Evolutionary conservation across 2,329 filamentous ascomycete genomes (phyloP).

Genomic region (Trichoderma breve): DNA sequence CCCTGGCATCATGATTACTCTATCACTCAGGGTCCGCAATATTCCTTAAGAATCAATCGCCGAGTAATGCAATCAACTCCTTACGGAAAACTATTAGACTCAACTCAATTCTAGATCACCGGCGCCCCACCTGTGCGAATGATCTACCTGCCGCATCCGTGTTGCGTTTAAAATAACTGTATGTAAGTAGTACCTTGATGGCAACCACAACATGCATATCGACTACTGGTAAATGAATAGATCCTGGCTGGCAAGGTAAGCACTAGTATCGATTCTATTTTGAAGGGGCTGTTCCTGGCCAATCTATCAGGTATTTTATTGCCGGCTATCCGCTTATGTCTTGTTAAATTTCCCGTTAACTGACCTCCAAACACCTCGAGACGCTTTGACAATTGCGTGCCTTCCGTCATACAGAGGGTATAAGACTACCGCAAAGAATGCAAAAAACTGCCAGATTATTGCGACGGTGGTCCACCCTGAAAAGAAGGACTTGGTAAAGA

Average conservation of each 20-base stretch:
- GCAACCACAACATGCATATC: background rate
- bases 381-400: slow-evolving; percentile 10
- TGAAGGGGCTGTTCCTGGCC: background rate
- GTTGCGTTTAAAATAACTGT: background rate
- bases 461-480: slow-evolving; percentile 14
- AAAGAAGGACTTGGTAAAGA: slow-evolving; percentile 14
- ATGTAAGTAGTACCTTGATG: background rate
- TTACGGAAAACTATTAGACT: background rate
- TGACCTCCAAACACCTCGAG: slow-evolving; percentile 1
- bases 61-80: background rate
- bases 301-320: background rate
- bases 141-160: background rate
- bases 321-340: background rate
- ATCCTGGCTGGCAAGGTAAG: background rate
- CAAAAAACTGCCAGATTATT: slow-evolving; percentile 16
- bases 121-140: background rate
- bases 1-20: background rate
- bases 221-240: background rate
- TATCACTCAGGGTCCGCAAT: background rate
- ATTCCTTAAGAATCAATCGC: background rate
- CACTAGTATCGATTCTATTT: background rate
- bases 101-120: background rate
- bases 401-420: slow-evolving; percentile 7
- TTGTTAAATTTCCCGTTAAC: background rate
- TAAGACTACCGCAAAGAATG: slow-evolving; percentile 12